phyloP scores from a whole-genome alignment of 1,284 basidiomycete species.

The Inonotus obliquus region DNA sequence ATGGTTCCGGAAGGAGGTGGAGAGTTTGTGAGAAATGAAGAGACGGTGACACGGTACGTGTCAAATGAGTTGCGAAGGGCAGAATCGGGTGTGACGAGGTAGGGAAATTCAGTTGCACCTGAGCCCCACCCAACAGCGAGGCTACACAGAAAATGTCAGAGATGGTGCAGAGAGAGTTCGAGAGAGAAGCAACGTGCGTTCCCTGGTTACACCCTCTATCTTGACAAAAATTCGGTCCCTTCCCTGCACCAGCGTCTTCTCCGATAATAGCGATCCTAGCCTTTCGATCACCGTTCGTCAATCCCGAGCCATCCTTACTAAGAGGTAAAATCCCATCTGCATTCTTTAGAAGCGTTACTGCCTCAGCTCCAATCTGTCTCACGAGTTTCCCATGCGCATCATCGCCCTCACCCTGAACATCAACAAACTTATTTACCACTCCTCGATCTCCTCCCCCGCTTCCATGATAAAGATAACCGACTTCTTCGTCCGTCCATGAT shows the following conservation, averaged over 20 bases:
- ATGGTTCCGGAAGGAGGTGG: constrained; percentile 2
- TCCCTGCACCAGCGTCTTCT: constrained; percentile 28
- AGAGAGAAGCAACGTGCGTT: constrained; percentile 40
- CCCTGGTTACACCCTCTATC: constrained; percentile 32
- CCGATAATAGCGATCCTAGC: constrained; percentile 15
- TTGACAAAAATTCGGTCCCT: constrained; percentile 40
- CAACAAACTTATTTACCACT: constrained; percentile 32
- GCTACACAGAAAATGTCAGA: neutral
- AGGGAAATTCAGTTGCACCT: constrained; percentile 18
- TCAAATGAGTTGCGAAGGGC: constrained; percentile 10
- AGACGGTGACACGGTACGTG: neutral
- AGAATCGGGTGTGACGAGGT: constrained; percentile 13
- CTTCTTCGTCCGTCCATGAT: constrained; percentile 16
- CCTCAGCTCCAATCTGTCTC: constrained; percentile 40
- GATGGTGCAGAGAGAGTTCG: constrained; percentile 36
- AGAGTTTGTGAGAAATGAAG: constrained; percentile 10
- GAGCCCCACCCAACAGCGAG: constrained; percentile 18
- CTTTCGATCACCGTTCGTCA: neutral
- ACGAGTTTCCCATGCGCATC: constrained; percentile 35
- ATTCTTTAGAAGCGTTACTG: constrained; percentile 52
- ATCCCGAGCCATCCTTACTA: constrained; percentile 9
- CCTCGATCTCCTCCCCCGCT: constrained; percentile 14
- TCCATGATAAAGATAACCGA: constrained; percentile 12
- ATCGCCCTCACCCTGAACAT: constrained; percentile 35
- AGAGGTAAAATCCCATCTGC: constrained; percentile 37